These are phyloP conservation scores for Termitomyces sp. DNA, from an alignment of 768 basidiomycete genomes.

Conservation along the genomic window DNA sequence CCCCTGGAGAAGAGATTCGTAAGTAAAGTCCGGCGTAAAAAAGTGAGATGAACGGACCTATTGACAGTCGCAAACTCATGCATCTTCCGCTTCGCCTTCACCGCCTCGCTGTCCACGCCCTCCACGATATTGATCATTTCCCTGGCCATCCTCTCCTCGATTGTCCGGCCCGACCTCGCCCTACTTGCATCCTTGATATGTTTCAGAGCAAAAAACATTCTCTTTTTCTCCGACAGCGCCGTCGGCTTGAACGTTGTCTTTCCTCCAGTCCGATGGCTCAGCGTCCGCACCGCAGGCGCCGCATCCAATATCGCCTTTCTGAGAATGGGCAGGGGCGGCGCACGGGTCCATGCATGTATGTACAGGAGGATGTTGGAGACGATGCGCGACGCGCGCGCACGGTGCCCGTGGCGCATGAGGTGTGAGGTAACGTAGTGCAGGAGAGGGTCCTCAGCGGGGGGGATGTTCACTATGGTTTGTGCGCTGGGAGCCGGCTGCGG, in stretches of 20 bases:
- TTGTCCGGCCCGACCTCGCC: slow-evolving; percentile 44
- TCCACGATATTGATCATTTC: slow-evolving; percentile 73
- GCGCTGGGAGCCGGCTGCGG: not conserved
- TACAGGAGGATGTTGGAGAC: slow-evolving; percentile 61
- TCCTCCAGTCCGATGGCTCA: slow-evolving; percentile 25
- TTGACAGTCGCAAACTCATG: slow-evolving; percentile 75
- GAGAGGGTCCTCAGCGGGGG: slow-evolving; percentile 72
- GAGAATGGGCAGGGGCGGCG: slow-evolving; percentile 76
- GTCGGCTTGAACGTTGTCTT: slow-evolving; percentile 66
- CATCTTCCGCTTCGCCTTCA: slow-evolving; percentile 54
- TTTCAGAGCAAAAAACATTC: slow-evolving; percentile 60
- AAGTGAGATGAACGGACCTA: slow-evolving; percentile 43
- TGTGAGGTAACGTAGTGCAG: slow-evolving; percentile 60
- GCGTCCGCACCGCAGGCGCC: slow-evolving; percentile 63
- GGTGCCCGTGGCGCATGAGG: slow-evolving; percentile 61
- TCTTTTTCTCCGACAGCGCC: slow-evolving; percentile 77
- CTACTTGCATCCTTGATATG: slow-evolving; percentile 69
- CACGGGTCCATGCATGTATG: slow-evolving; percentile 69
- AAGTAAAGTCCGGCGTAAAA: not conserved
- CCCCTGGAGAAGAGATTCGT: slow-evolving; percentile 4
- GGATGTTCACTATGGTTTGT: slow-evolving; percentile 43
- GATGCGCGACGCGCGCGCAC: slow-evolving; percentile 50
- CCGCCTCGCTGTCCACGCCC: slow-evolving; percentile 43
- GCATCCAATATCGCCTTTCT: slow-evolving; percentile 63
- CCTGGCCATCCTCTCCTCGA: slow-evolving; percentile 70